These are phyloP conservation scores for Cutaneotrichosporon dermatis DNA, from an alignment of 1,284 basidiomycete species.

Conservation along the genomic window DNA sequence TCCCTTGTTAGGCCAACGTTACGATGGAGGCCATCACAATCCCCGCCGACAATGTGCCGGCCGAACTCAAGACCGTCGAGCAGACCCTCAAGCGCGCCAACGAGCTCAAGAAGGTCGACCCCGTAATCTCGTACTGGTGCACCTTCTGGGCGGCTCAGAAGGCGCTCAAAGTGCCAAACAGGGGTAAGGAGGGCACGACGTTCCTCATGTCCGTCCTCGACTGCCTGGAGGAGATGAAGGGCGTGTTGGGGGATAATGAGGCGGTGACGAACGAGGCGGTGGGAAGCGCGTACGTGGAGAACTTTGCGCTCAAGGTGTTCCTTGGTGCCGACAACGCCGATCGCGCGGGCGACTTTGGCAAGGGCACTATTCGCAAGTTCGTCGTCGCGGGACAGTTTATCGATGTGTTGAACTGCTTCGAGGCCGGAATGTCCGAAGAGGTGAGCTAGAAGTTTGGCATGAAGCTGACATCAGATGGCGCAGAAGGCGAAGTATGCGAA, in stretches of 20 bases:
- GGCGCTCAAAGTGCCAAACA: conserved; percentile 66
- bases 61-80: conserved; percentile 55
- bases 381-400: conserved; percentile 49
- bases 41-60: conserved; percentile 42
- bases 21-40: conserved; percentile 40
- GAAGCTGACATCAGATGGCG: conserved; percentile 41
- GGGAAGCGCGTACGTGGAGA: conserved; percentile 84
- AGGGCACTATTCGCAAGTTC: conserved; percentile 49
- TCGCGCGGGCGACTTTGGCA: conserved; percentile 66
- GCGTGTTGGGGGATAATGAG: conserved; percentile 67
- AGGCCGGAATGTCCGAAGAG: conserved; percentile 44
- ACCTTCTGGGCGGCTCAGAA: conserved; percentile 81
- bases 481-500: conserved; percentile 49
- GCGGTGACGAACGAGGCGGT: conserved; percentile 77
- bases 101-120: conserved; percentile 75
- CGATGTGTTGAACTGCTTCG: conserved; percentile 46
- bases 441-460: conserved; percentile 19
- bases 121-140: conserved; percentile 93
- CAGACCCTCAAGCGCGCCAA: conserved; percentile 85
- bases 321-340: conserved; percentile 77
- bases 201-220: conserved; percentile 72
- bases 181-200: conserved; percentile 61
- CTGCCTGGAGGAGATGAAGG: conserved; percentile 74
- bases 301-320: conserved; percentile 88
- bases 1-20: not conserved